phyloP scores from a whole-genome alignment of 2,329 filamentous ascomycete genomes.

The Neonectria coccinea region DNA sequence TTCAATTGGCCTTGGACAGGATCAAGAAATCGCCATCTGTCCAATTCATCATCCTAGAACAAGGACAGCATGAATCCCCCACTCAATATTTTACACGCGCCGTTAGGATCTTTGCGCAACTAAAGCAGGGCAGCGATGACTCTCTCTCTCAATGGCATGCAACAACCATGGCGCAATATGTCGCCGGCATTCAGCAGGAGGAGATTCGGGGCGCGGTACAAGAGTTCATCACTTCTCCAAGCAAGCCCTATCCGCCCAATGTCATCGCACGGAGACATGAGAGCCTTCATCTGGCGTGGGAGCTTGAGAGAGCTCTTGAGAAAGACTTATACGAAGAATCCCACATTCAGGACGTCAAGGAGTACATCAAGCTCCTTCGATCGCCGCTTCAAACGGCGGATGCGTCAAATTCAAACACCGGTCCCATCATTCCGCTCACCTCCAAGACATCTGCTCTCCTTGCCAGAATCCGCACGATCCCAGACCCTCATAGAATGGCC shows the following conservation, averaged over 20 bases:
- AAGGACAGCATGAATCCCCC: conserved; percentile 65
- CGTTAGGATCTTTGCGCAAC: conserved; percentile 38
- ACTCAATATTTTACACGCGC: conserved; percentile 62
- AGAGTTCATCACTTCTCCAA: conserved; percentile 27
- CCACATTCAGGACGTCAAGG: conserved; percentile 53
- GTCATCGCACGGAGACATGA: conserved; percentile 64
- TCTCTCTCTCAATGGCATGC: conserved; percentile 20
- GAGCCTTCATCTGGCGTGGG: conserved; percentile 65
- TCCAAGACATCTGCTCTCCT: conserved; percentile 51
- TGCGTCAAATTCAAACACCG: conserved; percentile 18
- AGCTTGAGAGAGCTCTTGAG: conserved; percentile 66
- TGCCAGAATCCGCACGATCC: conserved; percentile 57
- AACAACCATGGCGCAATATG: conserved; percentile 58
- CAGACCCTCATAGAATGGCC: conserved; percentile 62
- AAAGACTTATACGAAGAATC: conserved; percentile 59
- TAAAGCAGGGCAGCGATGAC: conserved; percentile 26
- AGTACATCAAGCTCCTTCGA: conserved; percentile 65
- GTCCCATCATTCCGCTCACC: conserved; percentile 53
- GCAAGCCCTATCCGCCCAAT: conserved; percentile 49
- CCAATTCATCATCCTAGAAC: conserved; percentile 65
- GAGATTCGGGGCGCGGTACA: conserved; percentile 58
- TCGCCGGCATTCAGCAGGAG: conserved; percentile 63
- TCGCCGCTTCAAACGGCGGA: conserved; percentile 46
- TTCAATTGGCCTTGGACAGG: conserved; percentile 60
- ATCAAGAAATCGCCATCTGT: conserved; percentile 65